Evolutionary conservation across 116 monocot genomes (phyloP), one percentile per base, ranked within the genome.

Genomic region (Cymodocea nodosa): DNA sequence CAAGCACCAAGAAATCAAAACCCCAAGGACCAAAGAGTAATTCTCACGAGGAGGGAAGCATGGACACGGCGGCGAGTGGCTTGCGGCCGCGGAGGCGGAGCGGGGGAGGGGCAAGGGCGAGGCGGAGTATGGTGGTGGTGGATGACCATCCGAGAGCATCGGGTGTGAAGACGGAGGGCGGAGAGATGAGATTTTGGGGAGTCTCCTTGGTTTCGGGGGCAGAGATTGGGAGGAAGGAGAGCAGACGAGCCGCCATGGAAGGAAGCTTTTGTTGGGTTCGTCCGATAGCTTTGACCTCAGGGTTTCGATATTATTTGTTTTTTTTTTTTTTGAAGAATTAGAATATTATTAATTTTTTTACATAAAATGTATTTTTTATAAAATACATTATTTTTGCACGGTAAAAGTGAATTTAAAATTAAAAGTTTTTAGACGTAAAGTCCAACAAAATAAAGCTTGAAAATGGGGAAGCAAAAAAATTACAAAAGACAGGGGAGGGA

Each of bases 1-100:
- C 16, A 48, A 39, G 39, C 39, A 25, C 14, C 17, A 25, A n/a
- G 17, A 20, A 63, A 4, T 14, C 12, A 15, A 24, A 23, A 22
- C 15, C 65, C 9, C 6, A 25, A 15, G 12, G 50, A 11, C 15
- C 39, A 22, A 39, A 30, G 15, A 44, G 19, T 49, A 17, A 51
- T 3, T 30, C 30, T 73, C 76, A 93, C 93, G 85, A 76, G 16
- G 88, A 85, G 58, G 93, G 85, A 54, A 93, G 83, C 78, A 73
- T 77, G 50, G 73, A 81, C 54, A 83, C 69, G 49, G 79, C 73
- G 58, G 80, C 36, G 8, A 51, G 53, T 20, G 48, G 16, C n/a
- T 18, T 24, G 10, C 53, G 52, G 18, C 48, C 12, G 24, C 60
- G 76, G 35, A 39, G 52, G 37, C 53, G 65, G 30, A 51, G 16